Evolutionary conservation across 23 red algal genomes (phyloP), one percentile per base, ranked within the genome.

Genomic region (Gracilaria gracilis): DNA sequence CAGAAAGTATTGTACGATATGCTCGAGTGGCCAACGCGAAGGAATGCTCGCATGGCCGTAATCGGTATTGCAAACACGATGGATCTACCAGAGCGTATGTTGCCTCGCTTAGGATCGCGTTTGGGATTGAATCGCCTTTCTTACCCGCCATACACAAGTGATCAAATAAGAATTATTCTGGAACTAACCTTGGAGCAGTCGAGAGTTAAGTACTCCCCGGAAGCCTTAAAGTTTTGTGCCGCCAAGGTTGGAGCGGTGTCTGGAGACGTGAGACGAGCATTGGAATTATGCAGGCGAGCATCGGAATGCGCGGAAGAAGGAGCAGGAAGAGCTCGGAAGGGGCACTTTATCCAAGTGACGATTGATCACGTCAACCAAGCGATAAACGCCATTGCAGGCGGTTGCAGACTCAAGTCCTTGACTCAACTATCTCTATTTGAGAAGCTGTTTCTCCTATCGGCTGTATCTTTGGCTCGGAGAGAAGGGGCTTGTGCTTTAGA

Each of bases 1-100:
- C 90, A 96, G 57, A 84, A 91, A 42, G 76, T 99, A 29, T 83
- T 99, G 59, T 96, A 96, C 82, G 91, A 99, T 35, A 75, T 99
- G 61, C 80, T 99, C 31, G 94, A 99, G n/a, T 99, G 97, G 97
- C 57, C 93, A 16, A 91, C 83, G 17, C 93, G 87, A 64, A 80
- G 65, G 14, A 37, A 47, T 25, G 83, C 97, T 47, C 66, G 76
- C 24, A 79, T 99, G 83, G 90, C 93, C 3, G 78, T 99, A 15
- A 95, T 99, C 35, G 94, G 94, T 9, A 99, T 99, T 78, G 89
- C 94, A 9, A 99, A 99, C 57, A 99, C 94, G 19, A 91, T 99
- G 93, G 94, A 99, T 84, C 83, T 99, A 54, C 97, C 97, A 31
- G 97, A 99, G 58, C 90, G 94, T 20, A 81, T 98, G 92, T 81